Evolutionary conservation across 2,329 filamentous ascomycete genomes (phyloP).

Genomic region (Fusarium praegraminearum): DNA sequence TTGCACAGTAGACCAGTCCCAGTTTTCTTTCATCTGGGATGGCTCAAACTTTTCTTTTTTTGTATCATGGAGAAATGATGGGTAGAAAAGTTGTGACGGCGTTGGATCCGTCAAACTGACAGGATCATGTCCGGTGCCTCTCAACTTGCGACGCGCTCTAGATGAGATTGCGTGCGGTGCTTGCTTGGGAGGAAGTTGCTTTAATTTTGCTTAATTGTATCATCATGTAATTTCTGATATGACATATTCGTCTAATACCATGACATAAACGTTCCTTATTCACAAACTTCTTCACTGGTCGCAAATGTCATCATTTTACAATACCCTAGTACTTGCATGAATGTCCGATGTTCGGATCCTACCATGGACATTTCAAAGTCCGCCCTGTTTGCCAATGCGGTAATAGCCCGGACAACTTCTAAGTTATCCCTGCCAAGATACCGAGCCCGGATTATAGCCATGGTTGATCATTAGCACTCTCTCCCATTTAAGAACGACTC

Average conservation of each 20-base stretch:
- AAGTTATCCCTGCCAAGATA: constrained; percentile 16
- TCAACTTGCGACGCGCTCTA: constrained; percentile 15
- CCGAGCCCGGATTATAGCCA: constrained; percentile 17
- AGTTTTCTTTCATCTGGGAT: neutral
- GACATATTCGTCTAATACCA: constrained; percentile 17
- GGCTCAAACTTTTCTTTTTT: constrained; percentile 1
- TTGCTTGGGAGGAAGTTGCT: constrained; percentile 18
- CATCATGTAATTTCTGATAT: constrained; percentile 30
- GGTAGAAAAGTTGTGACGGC: constrained; percentile 30
- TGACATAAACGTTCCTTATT: neutral
- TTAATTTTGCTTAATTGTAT: constrained; percentile 35
- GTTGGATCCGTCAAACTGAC: constrained; percentile 14
- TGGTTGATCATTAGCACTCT: neutral
- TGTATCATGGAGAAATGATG: constrained; percentile 17
- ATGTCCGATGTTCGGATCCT: constrained; percentile 7
- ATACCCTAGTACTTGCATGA: neutral
- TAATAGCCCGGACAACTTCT: constrained; percentile 39
- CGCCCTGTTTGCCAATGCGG: constrained; percentile 31
- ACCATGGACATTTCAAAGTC: constrained; percentile 38
- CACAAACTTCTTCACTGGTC: neutral
- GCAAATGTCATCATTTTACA: neutral
- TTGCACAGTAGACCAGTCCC: constrained; percentile 16
- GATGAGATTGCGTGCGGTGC: constrained; percentile 20
- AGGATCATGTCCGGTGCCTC: constrained; percentile 11
- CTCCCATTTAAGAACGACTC: constrained; percentile 24